phyloP scores from a whole-genome alignment of 75 land plant species.

The Cupressus sempervirens region DNA sequence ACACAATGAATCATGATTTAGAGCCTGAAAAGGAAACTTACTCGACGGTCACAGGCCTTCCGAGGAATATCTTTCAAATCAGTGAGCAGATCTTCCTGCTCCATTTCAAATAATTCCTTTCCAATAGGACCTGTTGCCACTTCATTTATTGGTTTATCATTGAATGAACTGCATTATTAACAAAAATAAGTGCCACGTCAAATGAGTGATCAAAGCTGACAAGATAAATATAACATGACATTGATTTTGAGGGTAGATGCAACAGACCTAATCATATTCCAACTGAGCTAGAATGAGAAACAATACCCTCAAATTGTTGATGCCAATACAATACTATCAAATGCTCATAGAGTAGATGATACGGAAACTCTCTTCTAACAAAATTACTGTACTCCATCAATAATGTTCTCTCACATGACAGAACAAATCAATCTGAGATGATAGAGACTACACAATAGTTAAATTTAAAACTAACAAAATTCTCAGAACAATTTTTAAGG shows the following conservation, averaged over 20 bases:
- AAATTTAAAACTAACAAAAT: neutral
- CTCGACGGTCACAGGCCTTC: slow-evolving; percentile 95
- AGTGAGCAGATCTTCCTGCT: slow-evolving; percentile 83
- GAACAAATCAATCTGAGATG: neutral
- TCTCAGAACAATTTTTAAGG: neutral
- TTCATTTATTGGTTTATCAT: slow-evolving; percentile 88
- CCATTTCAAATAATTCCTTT: slow-evolving; percentile 86
- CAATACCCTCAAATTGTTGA: neutral
- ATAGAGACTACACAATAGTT: neutral
- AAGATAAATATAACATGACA: neutral
- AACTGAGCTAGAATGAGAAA: neutral
- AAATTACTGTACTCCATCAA: neutral
- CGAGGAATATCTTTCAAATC: slow-evolving; percentile 94
- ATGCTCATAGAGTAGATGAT: neutral
- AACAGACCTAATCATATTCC: neutral
- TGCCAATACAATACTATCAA: neutral
- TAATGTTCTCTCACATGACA: neutral
- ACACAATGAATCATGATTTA: neutral
- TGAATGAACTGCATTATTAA: slow-evolving; percentile 68
- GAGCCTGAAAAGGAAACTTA: slow-evolving; percentile 20
- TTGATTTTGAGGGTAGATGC: neutral
- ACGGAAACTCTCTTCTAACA: neutral
- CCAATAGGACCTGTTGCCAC: slow-evolving; percentile 66
- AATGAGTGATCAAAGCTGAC: neutral
- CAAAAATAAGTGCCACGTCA: slow-evolving; percentile 7